These are phyloP conservation scores for Viola odorata DNA, from an alignment of 345 rosid species.

Conservation along the genomic window DNA sequence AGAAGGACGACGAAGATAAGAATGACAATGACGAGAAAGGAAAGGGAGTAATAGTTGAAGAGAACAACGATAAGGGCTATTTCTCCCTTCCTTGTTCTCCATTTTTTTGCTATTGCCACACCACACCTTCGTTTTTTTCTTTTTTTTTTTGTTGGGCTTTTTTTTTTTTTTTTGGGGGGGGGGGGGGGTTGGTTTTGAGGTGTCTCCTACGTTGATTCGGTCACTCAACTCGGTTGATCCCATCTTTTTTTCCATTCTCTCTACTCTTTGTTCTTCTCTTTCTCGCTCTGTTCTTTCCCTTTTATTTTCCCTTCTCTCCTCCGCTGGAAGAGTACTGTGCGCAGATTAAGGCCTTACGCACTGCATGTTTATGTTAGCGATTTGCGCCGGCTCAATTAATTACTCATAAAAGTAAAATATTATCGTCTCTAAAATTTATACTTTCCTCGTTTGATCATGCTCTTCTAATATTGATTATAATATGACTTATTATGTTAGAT, in stretches of 20 bases:
- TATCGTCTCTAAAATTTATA: no score
- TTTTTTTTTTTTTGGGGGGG: constrained; percentile 6
- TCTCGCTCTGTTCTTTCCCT: constrained; percentile 2
- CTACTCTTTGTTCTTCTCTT: constrained; percentile 5
- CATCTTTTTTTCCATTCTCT: neutral
- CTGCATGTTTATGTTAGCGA: constrained; percentile 2
- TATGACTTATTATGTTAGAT: no score
- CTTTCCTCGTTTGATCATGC: no score
- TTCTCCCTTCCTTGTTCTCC: constrained; percentile 47
- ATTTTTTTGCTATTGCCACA: constrained; percentile 76
- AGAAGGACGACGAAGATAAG: constrained; percentile 16
- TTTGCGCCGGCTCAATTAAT: no score
- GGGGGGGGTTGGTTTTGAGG: neutral
- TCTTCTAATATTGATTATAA: no score
- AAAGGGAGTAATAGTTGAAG: constrained; percentile 22
- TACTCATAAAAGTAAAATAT: no score
- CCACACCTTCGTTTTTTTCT: constrained; percentile 28
- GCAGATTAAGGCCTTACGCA: constrained; percentile 29
- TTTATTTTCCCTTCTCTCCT: constrained; percentile 22
- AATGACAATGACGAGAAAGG: constrained; percentile 35
- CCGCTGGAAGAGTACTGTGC: constrained; percentile 19
- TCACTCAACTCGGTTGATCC: constrained; percentile 22
- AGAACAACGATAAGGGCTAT: constrained; percentile 17
- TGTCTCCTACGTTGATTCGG: constrained; percentile 17
- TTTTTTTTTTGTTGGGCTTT: constrained; percentile 7